Base-by-base conservation (phyloP, 176 grass and related monocot genomes). In the Lolium perenne region DNA sequence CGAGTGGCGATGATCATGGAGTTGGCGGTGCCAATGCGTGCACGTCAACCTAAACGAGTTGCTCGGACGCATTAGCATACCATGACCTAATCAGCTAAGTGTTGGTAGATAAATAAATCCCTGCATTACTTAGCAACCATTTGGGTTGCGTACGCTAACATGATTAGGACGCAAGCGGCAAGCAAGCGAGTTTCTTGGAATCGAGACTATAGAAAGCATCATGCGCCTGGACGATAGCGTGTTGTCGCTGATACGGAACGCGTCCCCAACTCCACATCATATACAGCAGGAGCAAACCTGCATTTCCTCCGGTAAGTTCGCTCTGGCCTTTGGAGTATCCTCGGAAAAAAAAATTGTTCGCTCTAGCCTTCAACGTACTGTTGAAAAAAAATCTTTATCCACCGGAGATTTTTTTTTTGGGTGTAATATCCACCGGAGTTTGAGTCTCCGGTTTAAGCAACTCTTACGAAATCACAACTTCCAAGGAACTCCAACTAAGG, bases 41-140 rank as follows among this genome's bases (percentile, higher is more conserved):
- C 72, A 75, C 72, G 72, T 75, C 72, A 74, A 53, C 47, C 47
- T 25, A 75, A 75, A 49, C 71, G 49, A 32, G 14, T n/a, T 50
- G 45, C 71, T 45, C 5, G 9, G 71, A 50, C 71, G 45, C n/a
- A 50, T 74, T 50, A 48, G 45, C 45, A 15, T 16, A 74, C 54
- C 7, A 56, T 26, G 60, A 26, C 23, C 60, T 26, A 63, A 63
- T 23, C 11, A 22, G 4, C 11, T 23, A 26, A 72, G 70, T 5
- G 7, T 29, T 29, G 13, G 21, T 48, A 40, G 10, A 0, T 73
- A 73, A 72, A 43, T 40, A 21, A 46, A 25, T 73, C n/a, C 11
- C 2, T 23, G 14, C n/a, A 48, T 15, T 49, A 22, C 22, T 1
- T 35, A 35, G 32, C 32, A 35, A 35, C 32, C 32, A 3, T 35